These are phyloP conservation scores for Ceriops zippeliana DNA, from an alignment of 345 rosid genomes.

Conservation along the genomic window DNA sequence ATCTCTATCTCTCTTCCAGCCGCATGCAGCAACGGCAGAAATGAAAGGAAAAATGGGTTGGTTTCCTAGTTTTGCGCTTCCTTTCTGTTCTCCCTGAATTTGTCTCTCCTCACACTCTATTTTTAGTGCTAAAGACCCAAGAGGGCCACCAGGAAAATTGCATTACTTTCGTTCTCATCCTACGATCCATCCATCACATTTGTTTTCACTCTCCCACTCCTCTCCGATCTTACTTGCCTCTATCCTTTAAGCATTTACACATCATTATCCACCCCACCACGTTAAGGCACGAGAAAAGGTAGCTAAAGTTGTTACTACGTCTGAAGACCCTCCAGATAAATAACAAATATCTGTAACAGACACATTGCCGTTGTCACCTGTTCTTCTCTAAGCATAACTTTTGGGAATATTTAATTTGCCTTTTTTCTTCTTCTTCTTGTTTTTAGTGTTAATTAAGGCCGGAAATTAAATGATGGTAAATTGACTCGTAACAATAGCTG, in stretches of 20 bases:
- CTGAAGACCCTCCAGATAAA: conserved; percentile 58
- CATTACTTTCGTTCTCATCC: not conserved
- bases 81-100: conserved; percentile 8
- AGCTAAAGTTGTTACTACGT: not conserved
- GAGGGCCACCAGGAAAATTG: conserved; percentile 1
- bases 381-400: too few relatives aligned
- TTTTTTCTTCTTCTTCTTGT: too few relatives aligned
- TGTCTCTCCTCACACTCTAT: conserved; percentile 15
- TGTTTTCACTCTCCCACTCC: not conserved
- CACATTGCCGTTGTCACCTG: too few relatives aligned
- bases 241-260: not conserved
- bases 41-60: conserved; percentile 4
- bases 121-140: conserved; percentile 15
- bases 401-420: too few relatives aligned
- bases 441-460: too few relatives aligned
- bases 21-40: not conserved
- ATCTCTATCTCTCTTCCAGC: conserved; percentile 1
- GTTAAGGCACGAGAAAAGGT: conserved; percentile 35
- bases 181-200: not conserved
- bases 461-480: too few relatives aligned
- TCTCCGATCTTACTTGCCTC: not conserved
- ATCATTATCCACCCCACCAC: not conserved
- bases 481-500: too few relatives aligned
- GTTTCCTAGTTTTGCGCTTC: conserved; percentile 28
- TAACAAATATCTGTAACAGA: not conserved